A percentile compares a stretch with the other conserved stretches of the same genome.
phyloP scores from a whole-genome alignment of 2,329 filamentous ascomycete species.

The Aureobasidium sp. region DNA sequence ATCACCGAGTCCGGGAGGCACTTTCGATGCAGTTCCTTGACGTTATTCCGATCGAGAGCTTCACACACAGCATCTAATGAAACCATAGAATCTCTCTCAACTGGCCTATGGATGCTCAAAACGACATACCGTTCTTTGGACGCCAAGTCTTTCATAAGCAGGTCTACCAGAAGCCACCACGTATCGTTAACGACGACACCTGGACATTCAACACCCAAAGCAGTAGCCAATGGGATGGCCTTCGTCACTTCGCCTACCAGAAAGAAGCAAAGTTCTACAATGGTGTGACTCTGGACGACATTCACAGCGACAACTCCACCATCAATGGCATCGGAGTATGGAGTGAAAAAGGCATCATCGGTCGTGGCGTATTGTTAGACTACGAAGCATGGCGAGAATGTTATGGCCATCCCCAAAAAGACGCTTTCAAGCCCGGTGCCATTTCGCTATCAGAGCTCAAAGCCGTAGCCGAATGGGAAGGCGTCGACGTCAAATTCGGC shows the following conservation, averaged over 20 bases:
- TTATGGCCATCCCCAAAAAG: slow-evolving; percentile 33
- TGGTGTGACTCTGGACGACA: slow-evolving; percentile 34
- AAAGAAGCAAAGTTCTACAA: slow-evolving; percentile 34
- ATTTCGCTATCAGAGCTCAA: slow-evolving; percentile 37
- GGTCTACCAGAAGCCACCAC: slow-evolving; percentile 45
- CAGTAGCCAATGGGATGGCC: slow-evolving; percentile 52
- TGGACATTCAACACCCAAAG: slow-evolving; percentile 54
- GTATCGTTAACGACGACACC: slow-evolving; percentile 54
- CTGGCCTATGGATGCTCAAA: slow-evolving; percentile 52
- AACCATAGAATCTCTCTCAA: slow-evolving; percentile 49
- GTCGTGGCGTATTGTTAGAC: slow-evolving; percentile 49
- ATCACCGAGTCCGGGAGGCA: too few species aligned
- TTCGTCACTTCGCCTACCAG: slow-evolving; percentile 47
- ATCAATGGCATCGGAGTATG: slow-evolving; percentile 43
- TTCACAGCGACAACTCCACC: slow-evolving; percentile 33
- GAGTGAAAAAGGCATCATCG: slow-evolving; percentile 49
- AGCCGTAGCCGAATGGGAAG: slow-evolving; percentile 40
- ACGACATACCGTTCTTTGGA: slow-evolving; percentile 48
- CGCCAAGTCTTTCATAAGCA: slow-evolving; percentile 50
- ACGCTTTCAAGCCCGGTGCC: slow-evolving; percentile 29
- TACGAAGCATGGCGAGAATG: slow-evolving; percentile 43
- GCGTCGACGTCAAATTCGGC: slow-evolving; percentile 48
- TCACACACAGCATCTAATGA: not conserved
- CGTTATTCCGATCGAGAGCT: too few species aligned
- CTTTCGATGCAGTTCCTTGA: too few species aligned